These are phyloP conservation scores for Globisporangium cystogenes DNA, from an alignment of 352 stramenopile genomes.

Conservation along the genomic window DNA sequence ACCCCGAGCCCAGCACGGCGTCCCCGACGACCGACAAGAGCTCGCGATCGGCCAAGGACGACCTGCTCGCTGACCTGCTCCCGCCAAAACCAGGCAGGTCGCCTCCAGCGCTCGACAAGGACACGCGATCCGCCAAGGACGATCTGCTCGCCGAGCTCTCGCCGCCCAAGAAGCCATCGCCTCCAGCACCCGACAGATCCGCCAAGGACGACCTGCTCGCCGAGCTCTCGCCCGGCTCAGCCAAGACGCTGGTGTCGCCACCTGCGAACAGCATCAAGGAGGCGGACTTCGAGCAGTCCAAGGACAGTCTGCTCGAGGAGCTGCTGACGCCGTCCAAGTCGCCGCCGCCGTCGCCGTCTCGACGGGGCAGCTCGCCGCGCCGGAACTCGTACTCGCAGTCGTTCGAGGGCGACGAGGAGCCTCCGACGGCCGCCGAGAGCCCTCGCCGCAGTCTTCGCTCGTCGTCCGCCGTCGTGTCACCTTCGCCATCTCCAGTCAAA, in stretches of 20 bases:
- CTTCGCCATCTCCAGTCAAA: slow-evolving; percentile 9
- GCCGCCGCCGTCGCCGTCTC: slow-evolving; percentile 2
- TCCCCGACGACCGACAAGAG: not conserved
- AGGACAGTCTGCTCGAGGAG: slow-evolving; percentile 62
- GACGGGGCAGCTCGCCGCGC: slow-evolving; percentile 13
- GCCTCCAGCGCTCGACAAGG: not conserved
- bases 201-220: slow-evolving; percentile 11
- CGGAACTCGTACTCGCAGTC: slow-evolving; percentile 48
- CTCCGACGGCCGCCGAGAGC: not conserved
- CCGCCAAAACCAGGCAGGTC: not conserved
- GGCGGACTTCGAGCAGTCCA: slow-evolving; percentile 61
- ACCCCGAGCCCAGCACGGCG: not conserved
- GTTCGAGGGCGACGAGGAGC: slow-evolving; percentile 28
- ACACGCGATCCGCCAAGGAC: not conserved
- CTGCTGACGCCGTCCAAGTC: slow-evolving; percentile 30
- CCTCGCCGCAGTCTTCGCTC: slow-evolving; percentile 4
- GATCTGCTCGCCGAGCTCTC: slow-evolving; percentile 10
- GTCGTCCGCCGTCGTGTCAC: slow-evolving; percentile 1
- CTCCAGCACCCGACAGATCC: not conserved
- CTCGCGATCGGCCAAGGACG: not conserved
- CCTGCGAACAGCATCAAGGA: slow-evolving; percentile 39
- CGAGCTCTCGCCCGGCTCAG: slow-evolving; percentile 18
- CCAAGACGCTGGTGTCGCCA: slow-evolving; percentile 30
- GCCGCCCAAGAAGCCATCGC: not conserved
- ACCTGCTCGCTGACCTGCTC: not conserved